Conservation (phyloP, 2,329 filamentous ascomycete genomes). For the Nemania bipapillata region DNA sequence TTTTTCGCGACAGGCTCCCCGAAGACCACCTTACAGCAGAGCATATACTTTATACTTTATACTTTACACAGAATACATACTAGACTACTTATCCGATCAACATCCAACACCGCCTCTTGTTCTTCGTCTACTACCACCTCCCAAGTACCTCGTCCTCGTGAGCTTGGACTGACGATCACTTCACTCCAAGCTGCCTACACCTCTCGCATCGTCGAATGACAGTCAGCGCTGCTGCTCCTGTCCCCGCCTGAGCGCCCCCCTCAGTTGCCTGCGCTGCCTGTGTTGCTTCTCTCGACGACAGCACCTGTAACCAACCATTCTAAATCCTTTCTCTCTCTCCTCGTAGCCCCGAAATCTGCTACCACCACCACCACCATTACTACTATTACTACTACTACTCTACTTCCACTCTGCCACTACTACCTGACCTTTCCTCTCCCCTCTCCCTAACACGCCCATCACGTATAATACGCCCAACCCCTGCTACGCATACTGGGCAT, state of each 20-base stretch:
- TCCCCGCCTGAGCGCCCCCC: slow-evolving; percentile 36
- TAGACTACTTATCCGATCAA: neutral
- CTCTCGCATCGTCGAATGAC: slow-evolving; percentile 40
- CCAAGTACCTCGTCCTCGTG: slow-evolving; percentile 35
- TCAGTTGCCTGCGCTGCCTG: slow-evolving; percentile 24
- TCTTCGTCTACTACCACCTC: slow-evolving; percentile 25
- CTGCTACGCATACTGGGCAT: neutral
- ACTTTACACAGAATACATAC: neutral
- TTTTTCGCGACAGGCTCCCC: slow-evolving; percentile 21
- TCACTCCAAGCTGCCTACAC: slow-evolving; percentile 40
- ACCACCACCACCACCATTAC: neutral
- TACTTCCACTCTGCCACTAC: neutral
- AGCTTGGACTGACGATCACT: slow-evolving; percentile 50
- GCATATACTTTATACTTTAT: neutral
- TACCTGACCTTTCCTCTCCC: slow-evolving; percentile 40
- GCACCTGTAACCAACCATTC: slow-evolving; percentile 35
- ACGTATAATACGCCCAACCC: neutral
- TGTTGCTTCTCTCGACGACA: slow-evolving; percentile 42
- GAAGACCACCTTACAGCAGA: neutral
- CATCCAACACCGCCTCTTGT: slow-evolving; percentile 35
- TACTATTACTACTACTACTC: neutral
- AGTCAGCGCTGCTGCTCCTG: slow-evolving; percentile 34
- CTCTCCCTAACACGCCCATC: slow-evolving; percentile 37
- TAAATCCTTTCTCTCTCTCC: slow-evolving; percentile 29
- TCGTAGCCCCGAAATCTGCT: slow-evolving; percentile 39